Evolutionary conservation across 257 asterid genomes (phyloP).

Genomic region (Verbascum thapsus): DNA sequence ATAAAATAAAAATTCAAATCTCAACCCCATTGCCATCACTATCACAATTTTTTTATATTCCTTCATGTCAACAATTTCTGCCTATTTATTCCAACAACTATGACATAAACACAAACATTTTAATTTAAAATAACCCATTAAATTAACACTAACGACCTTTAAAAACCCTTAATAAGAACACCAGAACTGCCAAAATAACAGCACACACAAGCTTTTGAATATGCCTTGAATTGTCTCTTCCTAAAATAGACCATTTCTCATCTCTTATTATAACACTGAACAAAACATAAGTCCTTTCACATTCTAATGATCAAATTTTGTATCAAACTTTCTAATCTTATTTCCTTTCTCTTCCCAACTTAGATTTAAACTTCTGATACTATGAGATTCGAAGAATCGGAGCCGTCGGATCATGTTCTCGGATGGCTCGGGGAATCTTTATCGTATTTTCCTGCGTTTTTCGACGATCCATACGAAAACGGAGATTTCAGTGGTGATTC

Average conservation of each 20-base stretch:
- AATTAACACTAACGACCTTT: constrained; percentile 26
- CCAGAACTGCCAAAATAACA: constrained; percentile 68
- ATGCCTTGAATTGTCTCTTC: constrained; percentile 59
- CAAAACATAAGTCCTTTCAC: constrained; percentile 21
- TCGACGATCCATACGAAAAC: constrained; percentile 59
- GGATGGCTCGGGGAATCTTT: constrained; percentile 62
- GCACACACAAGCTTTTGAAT: constrained; percentile 51
- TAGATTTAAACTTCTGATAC: constrained; percentile 3
- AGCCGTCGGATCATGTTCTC: constrained; percentile 49
- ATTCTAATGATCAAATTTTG: constrained; percentile 34
- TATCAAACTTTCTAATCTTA: constrained; percentile 15
- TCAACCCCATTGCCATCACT: constrained; percentile 38
- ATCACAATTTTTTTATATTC: constrained; percentile 27
- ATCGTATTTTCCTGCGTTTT: constrained; percentile 57
- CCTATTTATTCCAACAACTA: constrained; percentile 43
- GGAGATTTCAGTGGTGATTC: constrained; percentile 51
- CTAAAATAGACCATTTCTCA: constrained; percentile 31
- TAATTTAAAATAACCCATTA: constrained; percentile 22
- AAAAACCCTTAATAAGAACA: constrained; percentile 48
- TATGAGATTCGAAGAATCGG: constrained; percentile 62
- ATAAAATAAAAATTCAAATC: too few species aligned
- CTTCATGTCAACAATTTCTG: constrained; percentile 6
- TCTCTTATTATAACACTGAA: constrained; percentile 35
- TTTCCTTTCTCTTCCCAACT: neutral
- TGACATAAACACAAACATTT: constrained; percentile 31